Conservation (phyloP, 192 early-diverging fungal genomes). For the Allomyces macrogynus region DNA sequence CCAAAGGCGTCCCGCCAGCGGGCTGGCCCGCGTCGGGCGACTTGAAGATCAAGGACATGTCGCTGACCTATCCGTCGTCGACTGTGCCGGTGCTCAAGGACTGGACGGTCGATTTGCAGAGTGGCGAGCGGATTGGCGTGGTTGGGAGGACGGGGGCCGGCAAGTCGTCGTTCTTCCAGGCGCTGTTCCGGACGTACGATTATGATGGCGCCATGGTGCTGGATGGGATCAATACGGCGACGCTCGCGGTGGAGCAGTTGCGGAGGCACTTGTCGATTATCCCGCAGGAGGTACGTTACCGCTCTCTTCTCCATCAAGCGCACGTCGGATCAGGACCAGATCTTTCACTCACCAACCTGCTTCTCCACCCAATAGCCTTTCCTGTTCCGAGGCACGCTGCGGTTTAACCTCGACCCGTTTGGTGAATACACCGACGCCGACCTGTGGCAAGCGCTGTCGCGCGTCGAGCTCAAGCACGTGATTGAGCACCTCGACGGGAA, state of each 20-base stretch:
- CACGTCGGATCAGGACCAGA: too few relatives aligned
- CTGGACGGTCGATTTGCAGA: constrained; percentile 36
- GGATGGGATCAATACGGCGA: constrained; percentile 43
- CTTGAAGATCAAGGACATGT: constrained; percentile 33
- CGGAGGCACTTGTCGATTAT: constrained; percentile 61
- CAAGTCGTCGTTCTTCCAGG: constrained; percentile 40
- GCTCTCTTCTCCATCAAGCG: too few relatives aligned
- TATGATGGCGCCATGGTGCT: constrained; percentile 35
- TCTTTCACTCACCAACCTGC: too few relatives aligned
- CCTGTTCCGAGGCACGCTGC: constrained; percentile 25
- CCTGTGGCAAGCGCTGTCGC: constrained; percentile 44
- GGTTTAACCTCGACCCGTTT: constrained; percentile 67
- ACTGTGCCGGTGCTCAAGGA: constrained; percentile 27
- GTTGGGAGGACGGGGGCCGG: constrained; percentile 75
- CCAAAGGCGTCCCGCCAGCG: constrained; percentile 14
- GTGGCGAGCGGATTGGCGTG: constrained; percentile 60
- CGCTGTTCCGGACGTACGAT: constrained; percentile 56
- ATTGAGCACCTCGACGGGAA: constrained; percentile 11
- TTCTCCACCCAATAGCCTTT: not conserved
- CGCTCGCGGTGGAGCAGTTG: constrained; percentile 31
- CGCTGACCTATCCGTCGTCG: constrained; percentile 35
- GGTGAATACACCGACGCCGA: constrained; percentile 36
- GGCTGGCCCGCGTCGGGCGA: constrained; percentile 40
- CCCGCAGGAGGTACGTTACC: constrained; percentile 45
- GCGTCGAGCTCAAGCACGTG: constrained; percentile 25